These are phyloP conservation scores for Dipteronia sinensis DNA, from an alignment of 345 rosid genomes.

Conservation along the genomic window DNA sequence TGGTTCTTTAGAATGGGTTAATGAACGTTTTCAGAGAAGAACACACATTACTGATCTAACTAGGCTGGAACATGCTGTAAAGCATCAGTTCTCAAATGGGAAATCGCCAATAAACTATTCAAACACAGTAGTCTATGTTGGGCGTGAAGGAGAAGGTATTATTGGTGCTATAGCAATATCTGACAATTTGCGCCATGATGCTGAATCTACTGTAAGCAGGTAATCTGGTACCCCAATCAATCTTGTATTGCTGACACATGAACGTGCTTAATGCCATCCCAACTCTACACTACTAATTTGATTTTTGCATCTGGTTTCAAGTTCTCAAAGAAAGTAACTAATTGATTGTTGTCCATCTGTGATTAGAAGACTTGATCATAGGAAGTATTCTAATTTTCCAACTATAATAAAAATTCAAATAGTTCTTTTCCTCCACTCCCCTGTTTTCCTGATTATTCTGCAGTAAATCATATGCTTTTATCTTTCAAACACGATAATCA, in stretches of 20 bases:
- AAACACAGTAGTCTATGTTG: constrained; percentile 81
- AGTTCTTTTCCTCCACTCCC: background rate
- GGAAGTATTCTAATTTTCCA: background rate
- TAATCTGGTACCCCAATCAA: constrained; percentile 26
- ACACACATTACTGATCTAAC: constrained; percentile 43
- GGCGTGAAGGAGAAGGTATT: constrained; percentile 83
- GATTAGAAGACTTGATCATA: background rate
- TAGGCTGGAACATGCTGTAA: constrained; percentile 49
- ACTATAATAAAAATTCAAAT: background rate
- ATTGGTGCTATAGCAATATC: constrained; percentile 88
- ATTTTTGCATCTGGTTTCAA: background rate
- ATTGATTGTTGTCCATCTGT: constrained; percentile 4
- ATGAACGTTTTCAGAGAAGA: constrained; percentile 62
- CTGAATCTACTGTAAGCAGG: constrained; percentile 77
- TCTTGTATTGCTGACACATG: background rate
- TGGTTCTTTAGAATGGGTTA: constrained; percentile 84
- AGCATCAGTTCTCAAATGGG: constrained; percentile 39
- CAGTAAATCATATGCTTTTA: background rate
- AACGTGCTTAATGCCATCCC: background rate
- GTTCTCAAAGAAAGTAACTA: background rate
- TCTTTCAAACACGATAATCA: background rate
- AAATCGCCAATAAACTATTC: constrained; percentile 58
- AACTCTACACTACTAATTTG: constrained; percentile 4
- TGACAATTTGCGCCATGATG: constrained; percentile 79
- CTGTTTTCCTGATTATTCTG: background rate